Base-by-base conservation (phyloP, 1,284 basidiomycete genomes). In the Ustilago curta region DNA sequence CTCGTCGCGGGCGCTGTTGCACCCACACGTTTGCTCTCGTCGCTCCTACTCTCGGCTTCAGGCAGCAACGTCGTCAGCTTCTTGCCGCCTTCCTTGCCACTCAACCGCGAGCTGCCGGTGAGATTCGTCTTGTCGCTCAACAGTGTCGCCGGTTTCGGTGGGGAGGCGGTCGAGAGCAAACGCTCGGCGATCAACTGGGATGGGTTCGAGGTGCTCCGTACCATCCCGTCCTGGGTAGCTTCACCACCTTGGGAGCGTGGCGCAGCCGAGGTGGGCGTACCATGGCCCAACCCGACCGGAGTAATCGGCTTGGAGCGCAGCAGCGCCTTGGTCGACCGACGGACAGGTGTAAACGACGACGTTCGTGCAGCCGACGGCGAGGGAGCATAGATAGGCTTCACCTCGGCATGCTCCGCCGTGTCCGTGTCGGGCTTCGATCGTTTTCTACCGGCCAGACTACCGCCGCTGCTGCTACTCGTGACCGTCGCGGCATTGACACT, bases 161-260 rank as follows among this genome's bases (percentile, higher is more conserved):
- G 40, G 0, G 64, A 47, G 2, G 45, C 9, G n/a, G 42, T 18
- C 0, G 40, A 27, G 3, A 27, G 40, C 8, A 75, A 43, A 2
- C 72, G 45, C 1, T 58, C 53, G 0, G 59, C 62, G 58, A 76
- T 71, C 4, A 76, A 52, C 14, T 64, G 64, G 31, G 60, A 67
- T 0, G 72, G 72, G 51, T 75, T 75, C 2, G 68, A 70, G 6
- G 72, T 67, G 54, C 40, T 52, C 1, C 73, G 53, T 7, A 37
- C 40, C 64, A 76, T 71, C 8, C 59, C 68, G 0, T 32, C 59
- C n/a, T 39, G 40, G 16, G 43, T 5, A 18, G 12, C 45, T 8
- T 23, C 27, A 7, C 4, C 7, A 27, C 27, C 31, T 27, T 37
- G 12, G 25, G 29, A n/a, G n/a, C n/a, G n/a, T n/a, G n/a, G n/a